Evolutionary conservation across 2,329 filamentous ascomycete genomes (phyloP).

Genomic region (Xenoacremonium recifei): DNA sequence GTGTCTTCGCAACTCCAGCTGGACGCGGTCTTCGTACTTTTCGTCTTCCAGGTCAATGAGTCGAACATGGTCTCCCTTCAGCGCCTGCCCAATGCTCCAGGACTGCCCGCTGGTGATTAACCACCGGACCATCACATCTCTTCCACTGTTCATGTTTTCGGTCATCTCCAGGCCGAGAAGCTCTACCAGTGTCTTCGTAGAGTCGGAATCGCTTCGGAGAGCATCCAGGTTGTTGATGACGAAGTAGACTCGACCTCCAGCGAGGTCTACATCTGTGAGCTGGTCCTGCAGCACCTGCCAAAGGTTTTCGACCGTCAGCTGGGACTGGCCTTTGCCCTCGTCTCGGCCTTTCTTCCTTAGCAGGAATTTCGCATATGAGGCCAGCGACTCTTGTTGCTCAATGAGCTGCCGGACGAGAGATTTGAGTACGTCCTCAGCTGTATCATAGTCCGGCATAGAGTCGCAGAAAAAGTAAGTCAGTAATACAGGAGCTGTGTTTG

Average conservation of each 20-base stretch:
- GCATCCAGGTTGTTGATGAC: slow-evolving; percentile 41
- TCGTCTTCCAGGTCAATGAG: slow-evolving; percentile 36
- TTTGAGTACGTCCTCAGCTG: slow-evolving; percentile 40
- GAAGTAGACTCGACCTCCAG: slow-evolving; percentile 32
- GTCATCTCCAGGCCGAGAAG: neutral
- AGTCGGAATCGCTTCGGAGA: slow-evolving; percentile 29
- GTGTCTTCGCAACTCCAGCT: slow-evolving; percentile 31
- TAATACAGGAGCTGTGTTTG: slow-evolving; percentile 24
- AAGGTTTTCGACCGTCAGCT: slow-evolving; percentile 35
- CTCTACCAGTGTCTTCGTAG: neutral
- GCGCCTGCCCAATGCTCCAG: slow-evolving; percentile 27
- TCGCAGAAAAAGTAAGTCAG: slow-evolving; percentile 44
- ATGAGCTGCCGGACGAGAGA: slow-evolving; percentile 39
- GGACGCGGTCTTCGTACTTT: slow-evolving; percentile 36
- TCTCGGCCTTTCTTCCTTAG: slow-evolving; percentile 27
- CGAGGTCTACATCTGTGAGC: slow-evolving; percentile 28
- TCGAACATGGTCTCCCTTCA: slow-evolving; percentile 28
- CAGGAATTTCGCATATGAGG: slow-evolving; percentile 34
- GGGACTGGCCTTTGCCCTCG: slow-evolving; percentile 19
- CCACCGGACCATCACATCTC: slow-evolving; percentile 30
- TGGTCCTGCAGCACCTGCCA: slow-evolving; percentile 44
- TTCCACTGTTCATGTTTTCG: neutral
- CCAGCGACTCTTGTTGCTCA: slow-evolving; percentile 29
- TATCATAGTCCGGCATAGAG: slow-evolving; percentile 33
- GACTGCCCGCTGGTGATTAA: slow-evolving; percentile 36